Conservation (phyloP, 2,329 filamentous ascomycete genomes). For the Davidsoniella eucalypti region DNA sequence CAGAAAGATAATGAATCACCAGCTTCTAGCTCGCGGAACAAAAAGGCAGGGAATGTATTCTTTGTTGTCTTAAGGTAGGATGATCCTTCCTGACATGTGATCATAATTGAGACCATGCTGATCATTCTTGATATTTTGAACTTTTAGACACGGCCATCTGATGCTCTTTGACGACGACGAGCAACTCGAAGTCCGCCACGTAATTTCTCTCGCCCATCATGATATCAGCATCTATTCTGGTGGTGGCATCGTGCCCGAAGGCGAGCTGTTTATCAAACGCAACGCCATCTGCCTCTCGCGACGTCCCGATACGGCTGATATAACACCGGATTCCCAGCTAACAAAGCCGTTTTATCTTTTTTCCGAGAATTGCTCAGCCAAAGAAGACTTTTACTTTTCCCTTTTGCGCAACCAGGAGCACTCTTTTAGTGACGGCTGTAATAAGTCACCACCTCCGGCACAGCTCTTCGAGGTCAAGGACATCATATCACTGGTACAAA, state of each 20-base stretch:
- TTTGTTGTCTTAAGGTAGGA: conserved; percentile 72
- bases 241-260: conserved; percentile 58
- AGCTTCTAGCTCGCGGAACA: conserved; percentile 36
- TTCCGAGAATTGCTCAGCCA: conserved; percentile 86
- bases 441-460: conserved; percentile 36
- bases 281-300: conserved; percentile 75
- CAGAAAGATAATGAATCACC: conserved; percentile 31
- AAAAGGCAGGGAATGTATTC: conserved; percentile 71
- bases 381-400: conserved; percentile 96
- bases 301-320: conserved; percentile 36
- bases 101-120: not conserved
- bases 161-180: conserved; percentile 97
- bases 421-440: conserved; percentile 25
- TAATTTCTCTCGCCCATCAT: conserved; percentile 83
- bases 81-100: not conserved
- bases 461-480: conserved; percentile 68
- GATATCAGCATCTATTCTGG: conserved; percentile 73
- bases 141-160: conserved; percentile 68
- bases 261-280: conserved; percentile 88
- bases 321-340: conserved; percentile 35
- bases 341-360: conserved; percentile 87
- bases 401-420: conserved; percentile 71
- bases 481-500: conserved; percentile 78
- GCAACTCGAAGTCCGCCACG: conserved; percentile 88
- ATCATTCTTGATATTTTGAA: conserved; percentile 9